Evolutionary conservation across 2,329 filamentous ascomycete species (phyloP).

Genomic region (Ceratocystis smalleyi): DNA sequence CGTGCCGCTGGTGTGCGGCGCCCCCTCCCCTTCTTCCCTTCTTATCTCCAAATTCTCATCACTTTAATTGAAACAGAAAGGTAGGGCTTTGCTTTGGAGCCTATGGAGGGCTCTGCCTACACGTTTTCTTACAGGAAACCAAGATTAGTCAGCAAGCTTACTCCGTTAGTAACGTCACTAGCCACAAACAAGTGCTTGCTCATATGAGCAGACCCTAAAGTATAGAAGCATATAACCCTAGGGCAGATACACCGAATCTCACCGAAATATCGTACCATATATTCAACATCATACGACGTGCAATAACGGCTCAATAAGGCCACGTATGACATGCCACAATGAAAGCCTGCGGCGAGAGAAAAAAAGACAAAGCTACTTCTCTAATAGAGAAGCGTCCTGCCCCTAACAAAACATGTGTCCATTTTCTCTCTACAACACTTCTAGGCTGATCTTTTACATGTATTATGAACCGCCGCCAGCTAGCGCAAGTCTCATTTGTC

Average conservation of each 20-base stretch:
- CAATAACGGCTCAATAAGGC: background rate
- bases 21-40: too few species aligned
- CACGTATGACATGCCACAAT: background rate
- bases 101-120: background rate
- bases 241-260: background rate
- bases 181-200: background rate
- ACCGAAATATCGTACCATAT: background rate
- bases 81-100: background rate
- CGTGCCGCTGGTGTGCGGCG: background rate
- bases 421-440: background rate
- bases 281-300: background rate
- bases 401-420: background rate
- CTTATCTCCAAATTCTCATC: background rate
- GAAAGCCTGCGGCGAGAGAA: background rate
- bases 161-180: background rate
- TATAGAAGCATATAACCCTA: background rate
- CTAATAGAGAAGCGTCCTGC: background rate
- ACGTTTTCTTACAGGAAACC: background rate
- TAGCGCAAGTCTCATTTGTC: background rate
- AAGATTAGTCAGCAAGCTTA: background rate
- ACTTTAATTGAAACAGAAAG: background rate
- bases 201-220: background rate
- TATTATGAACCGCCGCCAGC: conserved; percentile 1
- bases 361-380: background rate
- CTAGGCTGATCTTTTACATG: background rate